Conservation (phyloP, 2,329 filamentous ascomycete species). For the Achaetomium macrosporum region DNA sequence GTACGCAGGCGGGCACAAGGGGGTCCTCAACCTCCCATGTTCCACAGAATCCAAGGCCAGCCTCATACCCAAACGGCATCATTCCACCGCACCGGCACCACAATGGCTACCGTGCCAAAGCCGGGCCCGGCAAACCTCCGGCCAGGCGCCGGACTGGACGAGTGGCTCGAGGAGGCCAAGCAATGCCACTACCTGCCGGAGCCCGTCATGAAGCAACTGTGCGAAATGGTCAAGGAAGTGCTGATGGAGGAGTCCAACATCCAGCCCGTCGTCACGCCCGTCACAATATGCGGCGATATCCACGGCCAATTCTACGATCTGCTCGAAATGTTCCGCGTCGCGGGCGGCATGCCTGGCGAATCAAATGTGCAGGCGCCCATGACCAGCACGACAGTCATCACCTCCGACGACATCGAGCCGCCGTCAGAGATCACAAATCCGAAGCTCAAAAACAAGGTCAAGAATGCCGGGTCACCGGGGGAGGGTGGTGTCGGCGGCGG, state of each 20-base stretch:
- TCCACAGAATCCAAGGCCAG: neutral
- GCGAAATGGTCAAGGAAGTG: constrained; percentile 97
- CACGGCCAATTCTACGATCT: constrained; percentile 99
- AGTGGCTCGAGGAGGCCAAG: constrained; percentile 95
- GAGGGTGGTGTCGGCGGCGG: constrained; percentile 46
- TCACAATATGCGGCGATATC: constrained; percentile 96
- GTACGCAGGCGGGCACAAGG: too few relatives aligned
- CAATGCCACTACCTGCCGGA: constrained; percentile 97
- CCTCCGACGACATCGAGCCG: constrained; percentile 85
- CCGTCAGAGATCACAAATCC: constrained; percentile 84
- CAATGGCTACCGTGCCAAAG: constrained; percentile 62
- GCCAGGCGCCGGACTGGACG: constrained; percentile 79
- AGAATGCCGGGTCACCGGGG: constrained; percentile 49
- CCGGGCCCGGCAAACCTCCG: constrained; percentile 83
- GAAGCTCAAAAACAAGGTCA: constrained; percentile 80
- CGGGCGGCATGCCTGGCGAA: constrained; percentile 92
- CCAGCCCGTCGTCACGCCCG: constrained; percentile 91
- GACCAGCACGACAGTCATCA: constrained; percentile 69
- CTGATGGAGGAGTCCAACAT: constrained; percentile 99
- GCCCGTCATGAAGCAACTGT: constrained; percentile 95
- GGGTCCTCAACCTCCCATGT: too few relatives aligned
- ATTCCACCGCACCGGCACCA: constrained; percentile 7
- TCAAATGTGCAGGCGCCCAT: constrained; percentile 62
- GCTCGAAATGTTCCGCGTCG: constrained; percentile 91
- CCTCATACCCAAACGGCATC: neutral